A percentile compares a stretch with the other conserved stretches of the same genome.
These are phyloP conservation scores for Raphidocelis subcapitata DNA, from an alignment of 139 green algal genomes.

Conservation along the genomic window DNA sequence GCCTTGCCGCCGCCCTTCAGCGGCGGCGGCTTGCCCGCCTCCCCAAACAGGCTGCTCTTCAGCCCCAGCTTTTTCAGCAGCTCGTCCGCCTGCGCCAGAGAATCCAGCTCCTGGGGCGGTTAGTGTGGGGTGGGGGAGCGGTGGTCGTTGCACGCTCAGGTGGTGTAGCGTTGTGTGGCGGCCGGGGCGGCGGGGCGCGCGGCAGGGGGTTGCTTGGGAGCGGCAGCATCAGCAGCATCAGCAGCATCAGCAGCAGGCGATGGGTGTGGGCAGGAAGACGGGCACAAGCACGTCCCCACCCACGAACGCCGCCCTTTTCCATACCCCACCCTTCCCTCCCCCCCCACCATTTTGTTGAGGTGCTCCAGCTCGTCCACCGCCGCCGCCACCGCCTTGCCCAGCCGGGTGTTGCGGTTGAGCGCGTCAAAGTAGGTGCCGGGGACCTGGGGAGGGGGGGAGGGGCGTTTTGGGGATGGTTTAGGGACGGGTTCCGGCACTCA, in stretches of 20 bases:
- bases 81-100: constrained; percentile 32
- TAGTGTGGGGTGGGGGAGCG: neutral
- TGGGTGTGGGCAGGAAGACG: no score
- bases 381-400: constrained; percentile 50
- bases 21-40: neutral
- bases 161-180: neutral
- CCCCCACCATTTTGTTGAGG: constrained; percentile 39
- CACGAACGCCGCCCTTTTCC: no score
- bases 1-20: no score
- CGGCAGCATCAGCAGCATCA: neutral
- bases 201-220: neutral
- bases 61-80: constrained; percentile 42
- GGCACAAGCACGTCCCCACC: no score
- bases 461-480: neutral
- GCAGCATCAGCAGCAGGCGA: neutral
- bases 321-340: no score
- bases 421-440: constrained; percentile 50
- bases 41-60: constrained; percentile 32
- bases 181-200: neutral
- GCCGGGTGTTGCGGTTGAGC: constrained; percentile 44
- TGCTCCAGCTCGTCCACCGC: constrained; percentile 48
- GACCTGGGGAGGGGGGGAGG: constrained; percentile 24
- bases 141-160: neutral
- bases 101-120: constrained; percentile 33
- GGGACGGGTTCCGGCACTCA: neutral